phyloP scores from a whole-genome alignment of 805 yeast species.

The Gaillardinia entomophila region DNA sequence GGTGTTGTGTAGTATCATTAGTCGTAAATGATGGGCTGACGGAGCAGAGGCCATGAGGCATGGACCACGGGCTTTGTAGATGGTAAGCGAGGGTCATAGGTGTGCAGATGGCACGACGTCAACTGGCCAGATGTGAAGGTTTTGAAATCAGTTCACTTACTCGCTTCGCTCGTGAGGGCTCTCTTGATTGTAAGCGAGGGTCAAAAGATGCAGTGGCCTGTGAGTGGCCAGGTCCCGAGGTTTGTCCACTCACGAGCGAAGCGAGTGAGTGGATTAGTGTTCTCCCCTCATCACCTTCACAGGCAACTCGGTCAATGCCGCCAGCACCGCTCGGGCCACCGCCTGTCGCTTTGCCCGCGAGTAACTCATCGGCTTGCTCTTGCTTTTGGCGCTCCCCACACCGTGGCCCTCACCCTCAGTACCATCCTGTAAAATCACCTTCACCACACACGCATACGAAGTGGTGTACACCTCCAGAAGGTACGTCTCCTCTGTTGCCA shows the following conservation, averaged over 20 bases:
- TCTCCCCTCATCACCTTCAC: constrained; percentile 22
- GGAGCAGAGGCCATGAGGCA: too few relatives aligned
- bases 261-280: constrained; percentile 21
- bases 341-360: constrained; percentile 44
- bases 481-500: constrained; percentile 16
- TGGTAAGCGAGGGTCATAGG: too few relatives aligned
- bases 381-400: constrained; percentile 25
- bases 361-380: constrained; percentile 31
- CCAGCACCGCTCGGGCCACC: constrained; percentile 38
- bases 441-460: constrained; percentile 22
- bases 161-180: too few relatives aligned
- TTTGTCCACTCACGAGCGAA: neutral
- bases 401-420: constrained; percentile 35
- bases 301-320: constrained; percentile 34
- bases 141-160: too few relatives aligned
- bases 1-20: neutral
- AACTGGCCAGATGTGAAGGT: too few relatives aligned
- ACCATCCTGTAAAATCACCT: constrained; percentile 39
- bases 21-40: too few relatives aligned
- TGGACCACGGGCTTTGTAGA: too few relatives aligned
- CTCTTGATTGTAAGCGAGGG: too few relatives aligned
- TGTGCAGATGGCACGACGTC: too few relatives aligned
- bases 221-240: too few relatives aligned
- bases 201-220: too few relatives aligned
- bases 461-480: constrained; percentile 15